Evolutionary conservation across 352 stramenopile species (phyloP).

Genomic region (Hyphochytrium catenoides): DNA sequence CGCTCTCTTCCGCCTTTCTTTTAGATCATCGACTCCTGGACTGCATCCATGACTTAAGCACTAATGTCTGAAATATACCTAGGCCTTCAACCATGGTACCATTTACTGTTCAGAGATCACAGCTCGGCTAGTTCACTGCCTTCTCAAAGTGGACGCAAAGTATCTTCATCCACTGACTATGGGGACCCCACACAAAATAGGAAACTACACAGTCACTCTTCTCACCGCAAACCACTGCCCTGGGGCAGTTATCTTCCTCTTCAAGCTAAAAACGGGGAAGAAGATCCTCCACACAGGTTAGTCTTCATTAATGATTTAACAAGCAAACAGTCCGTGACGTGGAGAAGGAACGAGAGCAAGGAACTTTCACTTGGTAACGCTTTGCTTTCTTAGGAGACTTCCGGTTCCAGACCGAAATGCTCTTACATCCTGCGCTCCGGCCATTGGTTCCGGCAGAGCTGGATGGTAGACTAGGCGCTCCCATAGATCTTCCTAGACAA

Average conservation of each 20-base stretch:
- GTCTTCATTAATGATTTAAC: no score
- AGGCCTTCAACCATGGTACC: conserved; percentile 63
- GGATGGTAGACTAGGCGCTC: conserved; percentile 9
- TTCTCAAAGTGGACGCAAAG: conserved; percentile 66
- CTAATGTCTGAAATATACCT: no score
- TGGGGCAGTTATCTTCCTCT: conserved; percentile 82
- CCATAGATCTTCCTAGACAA: neutral
- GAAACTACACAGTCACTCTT: conserved; percentile 60
- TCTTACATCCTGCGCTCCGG: conserved; percentile 23
- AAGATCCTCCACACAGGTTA: conserved; percentile 76
- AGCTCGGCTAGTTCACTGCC: conserved; percentile 63
- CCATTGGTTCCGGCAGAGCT: conserved; percentile 14
- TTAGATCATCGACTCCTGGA: no score
- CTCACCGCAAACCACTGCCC: conserved; percentile 92
- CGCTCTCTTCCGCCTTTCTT: no score
- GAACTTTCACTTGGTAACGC: no score
- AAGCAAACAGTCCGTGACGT: no score
- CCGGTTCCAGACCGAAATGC: conserved; percentile 42
- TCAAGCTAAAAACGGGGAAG: conserved; percentile 49
- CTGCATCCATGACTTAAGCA: no score
- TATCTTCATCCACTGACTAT: conserved; percentile 72
- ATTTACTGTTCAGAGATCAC: conserved; percentile 89
- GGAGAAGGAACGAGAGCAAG: no score
- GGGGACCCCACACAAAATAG: conserved; percentile 49
- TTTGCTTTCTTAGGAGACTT: conserved; percentile 48